Conservation (phyloP, 108 stramenopile species). For the Nitzschia putrida region DNA sequence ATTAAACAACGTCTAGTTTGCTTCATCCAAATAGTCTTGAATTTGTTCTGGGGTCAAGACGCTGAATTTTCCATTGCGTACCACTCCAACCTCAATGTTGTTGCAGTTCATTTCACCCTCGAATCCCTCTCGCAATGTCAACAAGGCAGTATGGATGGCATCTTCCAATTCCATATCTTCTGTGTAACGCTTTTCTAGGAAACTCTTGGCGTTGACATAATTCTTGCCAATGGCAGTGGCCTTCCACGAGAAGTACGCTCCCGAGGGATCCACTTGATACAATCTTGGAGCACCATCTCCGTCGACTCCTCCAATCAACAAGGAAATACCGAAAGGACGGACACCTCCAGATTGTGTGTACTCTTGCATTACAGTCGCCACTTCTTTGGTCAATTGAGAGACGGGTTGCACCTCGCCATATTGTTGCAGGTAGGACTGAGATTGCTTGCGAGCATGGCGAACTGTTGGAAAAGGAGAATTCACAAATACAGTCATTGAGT, state of each 20-base stretch:
- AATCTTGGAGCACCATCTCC: constrained; percentile 91
- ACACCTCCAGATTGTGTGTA: constrained; percentile 97
- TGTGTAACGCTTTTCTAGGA: constrained; percentile 94
- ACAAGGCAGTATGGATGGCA: constrained; percentile 97
- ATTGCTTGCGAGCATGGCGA: constrained; percentile 91
- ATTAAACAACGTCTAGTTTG: constrained; percentile 39
- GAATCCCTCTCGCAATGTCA: constrained; percentile 97
- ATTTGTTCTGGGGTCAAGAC: constrained; percentile 97
- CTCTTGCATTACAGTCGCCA: constrained; percentile 98
- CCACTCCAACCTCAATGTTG: constrained; percentile 98
- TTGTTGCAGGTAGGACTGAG: constrained; percentile 89
- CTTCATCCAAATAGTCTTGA: constrained; percentile 98
- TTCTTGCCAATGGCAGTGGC: constrained; percentile 99
- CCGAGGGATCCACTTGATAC: constrained; percentile 97
- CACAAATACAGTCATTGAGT: neutral
- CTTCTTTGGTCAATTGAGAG: constrained; percentile 89
- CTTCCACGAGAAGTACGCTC: constrained; percentile 99
- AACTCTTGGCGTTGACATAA: constrained; percentile 97
- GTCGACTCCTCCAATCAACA: constrained; percentile 95
- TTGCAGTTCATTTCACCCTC: constrained; percentile 99
- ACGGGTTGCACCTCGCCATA: constrained; percentile 93
- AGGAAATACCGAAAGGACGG: constrained; percentile 94
- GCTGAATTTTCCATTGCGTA: constrained; percentile 89
- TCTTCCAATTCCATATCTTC: constrained; percentile 99
- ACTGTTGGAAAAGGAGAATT: constrained; percentile 47